A percentile compares a stretch with the other conserved stretches of the same genome.
Evolutionary conservation across 1,139 yeast species (phyloP).

Genomic region (Spathaspora jeffriesii): DNA sequence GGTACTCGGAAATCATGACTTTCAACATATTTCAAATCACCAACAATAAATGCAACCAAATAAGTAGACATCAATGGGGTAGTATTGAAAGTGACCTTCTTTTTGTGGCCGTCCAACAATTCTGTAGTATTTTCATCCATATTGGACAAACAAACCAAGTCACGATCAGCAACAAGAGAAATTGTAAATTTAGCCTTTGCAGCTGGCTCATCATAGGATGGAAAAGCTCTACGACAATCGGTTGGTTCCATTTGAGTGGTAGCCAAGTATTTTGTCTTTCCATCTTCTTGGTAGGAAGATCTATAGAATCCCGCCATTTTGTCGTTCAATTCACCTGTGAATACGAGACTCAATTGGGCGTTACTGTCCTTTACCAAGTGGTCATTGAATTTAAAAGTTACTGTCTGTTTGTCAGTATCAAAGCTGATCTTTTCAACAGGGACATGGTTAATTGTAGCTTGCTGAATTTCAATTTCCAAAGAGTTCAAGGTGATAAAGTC

Average conservation of each 20-base stretch:
- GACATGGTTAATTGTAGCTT: conserved; percentile 47
- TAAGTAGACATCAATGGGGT: conserved; percentile 82
- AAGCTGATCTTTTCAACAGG: conserved; percentile 28
- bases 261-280: conserved; percentile 64
- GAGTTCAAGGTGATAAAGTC: conserved; percentile 57
- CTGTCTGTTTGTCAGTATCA: conserved; percentile 63
- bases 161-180: conserved; percentile 57
- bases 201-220: conserved; percentile 88
- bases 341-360: conserved; percentile 51
- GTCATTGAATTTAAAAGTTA: conserved; percentile 58
- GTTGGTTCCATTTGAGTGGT: conserved; percentile 92
- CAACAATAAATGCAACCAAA: conserved; percentile 75
- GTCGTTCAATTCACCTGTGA: conserved; percentile 73
- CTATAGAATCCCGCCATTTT: conserved; percentile 90
- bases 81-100: conserved; percentile 46
- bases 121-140: conserved; percentile 67
- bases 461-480: conserved; percentile 62
- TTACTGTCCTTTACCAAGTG: conserved; percentile 45
- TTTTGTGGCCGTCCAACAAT: conserved; percentile 44
- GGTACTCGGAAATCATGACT: conserved; percentile 64
- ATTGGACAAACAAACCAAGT: conserved; percentile 72
- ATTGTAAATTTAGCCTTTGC: conserved; percentile 79
- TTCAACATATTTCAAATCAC: conserved; percentile 75
- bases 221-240: conserved; percentile 89
- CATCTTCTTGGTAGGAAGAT: conserved; percentile 64